phyloP scores from a whole-genome alignment of 2,329 filamentous ascomycete genomes.

The Fusarium globosum region DNA sequence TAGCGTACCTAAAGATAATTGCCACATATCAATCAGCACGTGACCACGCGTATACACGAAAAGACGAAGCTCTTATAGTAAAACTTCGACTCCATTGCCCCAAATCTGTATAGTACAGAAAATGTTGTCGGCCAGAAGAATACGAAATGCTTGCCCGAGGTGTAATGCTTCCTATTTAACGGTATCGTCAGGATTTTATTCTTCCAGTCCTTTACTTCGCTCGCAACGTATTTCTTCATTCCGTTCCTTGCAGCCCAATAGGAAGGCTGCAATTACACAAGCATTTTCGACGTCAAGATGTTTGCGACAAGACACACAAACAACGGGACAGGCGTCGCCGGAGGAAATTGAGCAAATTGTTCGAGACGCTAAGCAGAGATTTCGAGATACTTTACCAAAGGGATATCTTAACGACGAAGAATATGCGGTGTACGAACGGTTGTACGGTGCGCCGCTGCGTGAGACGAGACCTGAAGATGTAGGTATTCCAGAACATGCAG shows the following conservation, averaged over 20 bases:
- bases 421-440: constrained; percentile 77
- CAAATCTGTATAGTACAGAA: constrained; percentile 39
- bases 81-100: constrained; percentile 10
- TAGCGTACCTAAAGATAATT: not conserved
- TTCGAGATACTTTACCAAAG: constrained; percentile 80
- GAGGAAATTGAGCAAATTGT: constrained; percentile 71
- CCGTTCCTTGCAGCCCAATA: constrained; percentile 41
- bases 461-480: constrained; percentile 70
- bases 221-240: constrained; percentile 28
- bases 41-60: constrained; percentile 38
- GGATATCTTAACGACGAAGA: constrained; percentile 77
- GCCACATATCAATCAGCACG: constrained; percentile 40
- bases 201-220: constrained; percentile 28
- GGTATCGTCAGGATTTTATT: constrained; percentile 19
- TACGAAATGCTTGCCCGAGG: constrained; percentile 49
- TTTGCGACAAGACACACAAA: constrained; percentile 36
- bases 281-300: constrained; percentile 46
- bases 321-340: constrained; percentile 13
- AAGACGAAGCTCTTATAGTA: constrained; percentile 2
- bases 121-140: constrained; percentile 51
- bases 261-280: constrained; percentile 43
- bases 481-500: constrained; percentile 57
- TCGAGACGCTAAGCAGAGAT: constrained; percentile 76
- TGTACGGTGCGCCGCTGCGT: constrained; percentile 81
- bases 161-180: constrained; percentile 37